Evolutionary conservation across 805 yeast species (phyloP).

Genomic region (Teunomyces tritomae): DNA sequence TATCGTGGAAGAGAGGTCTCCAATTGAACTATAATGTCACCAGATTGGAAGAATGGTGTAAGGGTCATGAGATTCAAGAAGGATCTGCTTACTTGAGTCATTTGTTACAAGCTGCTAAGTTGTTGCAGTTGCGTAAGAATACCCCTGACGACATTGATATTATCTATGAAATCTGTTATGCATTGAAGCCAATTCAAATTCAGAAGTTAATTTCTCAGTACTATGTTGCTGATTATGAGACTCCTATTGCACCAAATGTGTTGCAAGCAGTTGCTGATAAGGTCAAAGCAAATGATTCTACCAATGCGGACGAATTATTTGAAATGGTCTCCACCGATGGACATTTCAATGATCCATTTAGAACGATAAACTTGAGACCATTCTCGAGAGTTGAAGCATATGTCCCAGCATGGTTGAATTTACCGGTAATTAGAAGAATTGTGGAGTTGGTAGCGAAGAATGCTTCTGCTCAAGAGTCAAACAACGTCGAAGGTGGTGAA

Average conservation of each 20-base stretch:
- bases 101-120: constrained; percentile 87
- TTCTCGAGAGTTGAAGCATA: constrained; percentile 83
- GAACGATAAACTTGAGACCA: constrained; percentile 69
- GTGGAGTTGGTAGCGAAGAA: constrained; percentile 85
- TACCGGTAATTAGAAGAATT: constrained; percentile 84
- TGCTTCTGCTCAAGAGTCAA: constrained; percentile 64
- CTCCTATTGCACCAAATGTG: constrained; percentile 82
- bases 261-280: constrained; percentile 76
- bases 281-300: constrained; percentile 59
- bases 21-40: constrained; percentile 96
- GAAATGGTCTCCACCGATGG: constrained; percentile 69
- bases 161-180: constrained; percentile 91
- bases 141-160: constrained; percentile 87
- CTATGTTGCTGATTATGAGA: constrained; percentile 89
- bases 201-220: constrained; percentile 89
- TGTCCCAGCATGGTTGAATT: constrained; percentile 90
- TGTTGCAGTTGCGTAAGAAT: constrained; percentile 86
- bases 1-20: constrained; percentile 97
- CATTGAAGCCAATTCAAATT: constrained; percentile 91
- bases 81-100: constrained; percentile 83
- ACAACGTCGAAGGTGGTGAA: constrained; percentile 11
- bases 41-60: constrained; percentile 97
- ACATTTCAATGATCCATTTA: constrained; percentile 80
- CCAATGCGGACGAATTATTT: constrained; percentile 59
- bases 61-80: constrained; percentile 85